These are phyloP conservation scores for Elaphomyces granulatus DNA, from an alignment of 495 filamentous ascomycete species.

Conservation along the genomic window DNA sequence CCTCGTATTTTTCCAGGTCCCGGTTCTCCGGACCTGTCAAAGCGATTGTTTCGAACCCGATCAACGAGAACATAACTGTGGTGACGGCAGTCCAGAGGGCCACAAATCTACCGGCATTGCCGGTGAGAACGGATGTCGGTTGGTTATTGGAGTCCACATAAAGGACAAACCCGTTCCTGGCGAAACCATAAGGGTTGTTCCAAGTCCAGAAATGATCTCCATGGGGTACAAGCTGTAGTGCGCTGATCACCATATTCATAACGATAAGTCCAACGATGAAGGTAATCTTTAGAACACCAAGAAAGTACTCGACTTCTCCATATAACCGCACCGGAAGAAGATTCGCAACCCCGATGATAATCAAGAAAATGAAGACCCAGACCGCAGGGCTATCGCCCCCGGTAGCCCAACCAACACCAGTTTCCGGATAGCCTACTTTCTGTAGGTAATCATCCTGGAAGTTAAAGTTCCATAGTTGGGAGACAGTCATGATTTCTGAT, in stretches of 20 bases:
- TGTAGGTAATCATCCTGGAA: slow-evolving; percentile 26
- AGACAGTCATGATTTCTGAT: slow-evolving; percentile 30
- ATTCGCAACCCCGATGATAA: slow-evolving; percentile 26
- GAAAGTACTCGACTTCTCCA: slow-evolving; percentile 35
- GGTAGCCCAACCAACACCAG: slow-evolving; percentile 23
- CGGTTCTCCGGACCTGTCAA: slow-evolving; percentile 35
- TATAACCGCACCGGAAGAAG: slow-evolving; percentile 34
- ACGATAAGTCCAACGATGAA: slow-evolving; percentile 34
- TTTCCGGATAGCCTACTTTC: slow-evolving; percentile 19
- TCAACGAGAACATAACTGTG: slow-evolving; percentile 30
- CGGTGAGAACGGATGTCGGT: slow-evolving; percentile 7
- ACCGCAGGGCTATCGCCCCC: slow-evolving; percentile 25
- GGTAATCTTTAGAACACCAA: slow-evolving; percentile 31
- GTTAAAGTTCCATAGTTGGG: slow-evolving; percentile 28
- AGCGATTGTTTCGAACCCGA: slow-evolving; percentile 36
- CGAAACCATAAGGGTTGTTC: slow-evolving; percentile 21
- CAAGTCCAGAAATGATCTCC: slow-evolving; percentile 23
- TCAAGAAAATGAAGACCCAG: slow-evolving; percentile 26
- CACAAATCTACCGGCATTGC: slow-evolving; percentile 14
- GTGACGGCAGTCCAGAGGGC: slow-evolving; percentile 30
- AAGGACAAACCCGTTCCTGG: slow-evolving; percentile 12
- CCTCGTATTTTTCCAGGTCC: slow-evolving; percentile 29
- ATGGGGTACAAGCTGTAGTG: slow-evolving; percentile 1
- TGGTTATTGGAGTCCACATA: slow-evolving; percentile 6
- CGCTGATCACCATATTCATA: slow-evolving; percentile 20